Percentiles rank a stretch among this genome's conserved stretches.
phyloP scores from a whole-genome alignment of 2,329 filamentous ascomycete genomes.

The Pestalotiopsis sp. region DNA sequence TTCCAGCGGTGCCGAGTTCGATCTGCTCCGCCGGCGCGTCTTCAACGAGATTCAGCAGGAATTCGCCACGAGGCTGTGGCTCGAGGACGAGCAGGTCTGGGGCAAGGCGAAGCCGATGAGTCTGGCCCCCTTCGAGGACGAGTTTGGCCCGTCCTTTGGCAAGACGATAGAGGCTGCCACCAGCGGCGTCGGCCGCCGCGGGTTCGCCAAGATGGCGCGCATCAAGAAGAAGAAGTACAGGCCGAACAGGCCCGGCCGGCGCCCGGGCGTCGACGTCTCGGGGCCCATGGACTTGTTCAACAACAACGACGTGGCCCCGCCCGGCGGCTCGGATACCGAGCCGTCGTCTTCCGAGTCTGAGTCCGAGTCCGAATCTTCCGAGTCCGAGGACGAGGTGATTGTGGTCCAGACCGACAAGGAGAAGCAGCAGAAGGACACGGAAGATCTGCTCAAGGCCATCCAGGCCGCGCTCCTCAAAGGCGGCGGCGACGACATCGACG shows the following conservation, averaged over 20 bases:
- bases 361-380: not conserved
- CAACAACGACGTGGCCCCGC: not conserved
- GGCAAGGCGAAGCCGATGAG: not conserved
- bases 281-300: not conserved
- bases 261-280: not conserved
- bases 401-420: not conserved
- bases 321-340: not conserved
- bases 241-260: not conserved
- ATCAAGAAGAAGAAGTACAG: not conserved
- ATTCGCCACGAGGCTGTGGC: not conserved
- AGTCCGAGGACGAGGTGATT: not conserved
- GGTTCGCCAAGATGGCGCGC: not conserved
- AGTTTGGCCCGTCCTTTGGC: conserved; percentile 6
- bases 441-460: not conserved
- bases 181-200: not conserved
- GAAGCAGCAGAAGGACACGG: not conserved
- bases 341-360: not conserved
- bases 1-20: not conserved
- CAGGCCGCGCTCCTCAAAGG: not conserved
- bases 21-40: not conserved
- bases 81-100: not conserved
- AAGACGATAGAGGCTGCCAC: not conserved
- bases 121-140: conserved; percentile 1
- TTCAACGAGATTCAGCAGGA: not conserved
- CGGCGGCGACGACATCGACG: not conserved